Percentiles rank a stretch among this genome's conserved stretches.
Conservation (phyloP, 106 monocot genomes). For the Gastrodia elata region DNA sequence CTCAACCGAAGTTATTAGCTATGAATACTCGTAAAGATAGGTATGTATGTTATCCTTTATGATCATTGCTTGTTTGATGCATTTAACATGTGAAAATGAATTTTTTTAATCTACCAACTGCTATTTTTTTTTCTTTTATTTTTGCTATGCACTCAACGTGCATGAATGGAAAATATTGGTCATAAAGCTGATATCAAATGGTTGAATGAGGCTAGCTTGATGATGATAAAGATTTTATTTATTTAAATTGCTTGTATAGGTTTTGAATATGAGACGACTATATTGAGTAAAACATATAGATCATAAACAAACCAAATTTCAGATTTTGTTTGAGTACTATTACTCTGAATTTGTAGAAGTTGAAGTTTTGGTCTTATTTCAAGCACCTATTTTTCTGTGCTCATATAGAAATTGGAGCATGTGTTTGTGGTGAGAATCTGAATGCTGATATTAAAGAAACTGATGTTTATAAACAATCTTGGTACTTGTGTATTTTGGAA, state of each 20-base stretch:
- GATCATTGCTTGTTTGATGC: not conserved
- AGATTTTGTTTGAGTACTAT: not conserved
- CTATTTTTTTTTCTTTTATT: not conserved
- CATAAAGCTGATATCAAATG: too few species aligned
- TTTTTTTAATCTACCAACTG: not conserved
- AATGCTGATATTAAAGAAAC: not conserved
- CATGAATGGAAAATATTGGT: not conserved
- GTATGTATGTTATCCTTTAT: conserved; percentile 18
- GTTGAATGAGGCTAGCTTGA: too few species aligned
- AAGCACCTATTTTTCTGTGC: not conserved
- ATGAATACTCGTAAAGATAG: conserved; percentile 49
- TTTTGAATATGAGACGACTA: not conserved
- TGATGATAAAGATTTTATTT: not conserved
- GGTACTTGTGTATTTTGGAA: not conserved
- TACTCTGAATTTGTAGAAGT: not conserved
- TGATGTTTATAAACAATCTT: not conserved
- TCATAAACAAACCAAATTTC: not conserved
- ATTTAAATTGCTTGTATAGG: not conserved
- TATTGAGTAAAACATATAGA: not conserved
- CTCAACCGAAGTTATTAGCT: conserved; percentile 54
- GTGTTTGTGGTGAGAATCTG: not conserved
- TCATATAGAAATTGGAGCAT: not conserved
- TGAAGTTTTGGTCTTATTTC: not conserved
- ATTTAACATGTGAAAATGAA: not conserved
- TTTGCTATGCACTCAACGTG: not conserved